Conservation (phyloP, 2,329 filamentous ascomycete species). For the Fusarium subglutinans region DNA sequence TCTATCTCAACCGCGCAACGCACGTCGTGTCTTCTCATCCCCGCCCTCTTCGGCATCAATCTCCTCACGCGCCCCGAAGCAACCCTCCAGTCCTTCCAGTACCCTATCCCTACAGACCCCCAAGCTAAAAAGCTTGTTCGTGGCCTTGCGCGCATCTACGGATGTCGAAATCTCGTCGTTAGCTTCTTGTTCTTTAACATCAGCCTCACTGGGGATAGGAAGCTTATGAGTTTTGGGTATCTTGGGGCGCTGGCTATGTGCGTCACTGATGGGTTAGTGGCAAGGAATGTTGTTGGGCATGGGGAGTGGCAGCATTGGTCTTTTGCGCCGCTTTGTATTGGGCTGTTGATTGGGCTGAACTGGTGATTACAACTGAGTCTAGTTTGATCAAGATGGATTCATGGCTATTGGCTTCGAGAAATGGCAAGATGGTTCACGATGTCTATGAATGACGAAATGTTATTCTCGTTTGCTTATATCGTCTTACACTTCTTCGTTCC, state of each 20-base stretch:
- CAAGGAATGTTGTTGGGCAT: background rate
- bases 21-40: background rate
- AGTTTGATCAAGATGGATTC: background rate
- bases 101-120: background rate
- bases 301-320: conserved; percentile 14
- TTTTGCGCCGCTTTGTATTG: background rate
- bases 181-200: background rate
- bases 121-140: background rate
- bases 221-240: background rate
- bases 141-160: background rate
- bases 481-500: too few species aligned
- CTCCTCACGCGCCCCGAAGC: conserved; percentile 8
- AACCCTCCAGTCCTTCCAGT: background rate
- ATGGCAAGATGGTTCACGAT: too few species aligned
- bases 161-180: conserved; percentile 4
- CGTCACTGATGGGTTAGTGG: conserved; percentile 4
- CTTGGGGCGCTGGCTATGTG: background rate
- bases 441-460: too few species aligned
- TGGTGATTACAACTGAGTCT: background rate
- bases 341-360: background rate
- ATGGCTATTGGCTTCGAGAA: background rate
- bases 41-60: conserved; percentile 8
- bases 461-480: too few species aligned
- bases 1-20: background rate
- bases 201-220: background rate